These are phyloP conservation scores for Metarhizium album DNA, from an alignment of 2,329 filamentous ascomycete genomes.

Conservation along the genomic window DNA sequence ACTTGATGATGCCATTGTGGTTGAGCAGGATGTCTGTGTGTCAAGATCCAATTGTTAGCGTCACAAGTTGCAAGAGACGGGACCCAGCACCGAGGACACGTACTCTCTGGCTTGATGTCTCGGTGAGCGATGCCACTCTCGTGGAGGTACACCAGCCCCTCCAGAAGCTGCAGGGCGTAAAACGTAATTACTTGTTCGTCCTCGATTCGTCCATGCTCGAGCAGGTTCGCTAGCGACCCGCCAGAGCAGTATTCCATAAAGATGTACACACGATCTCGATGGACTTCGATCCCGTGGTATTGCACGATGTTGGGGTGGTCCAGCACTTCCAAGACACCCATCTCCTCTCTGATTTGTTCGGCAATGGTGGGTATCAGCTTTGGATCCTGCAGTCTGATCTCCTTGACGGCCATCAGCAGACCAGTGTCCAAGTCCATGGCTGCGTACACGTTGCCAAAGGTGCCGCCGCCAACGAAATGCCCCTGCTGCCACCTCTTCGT, in stretches of 20 bases:
- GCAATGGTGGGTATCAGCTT: conserved; percentile 92
- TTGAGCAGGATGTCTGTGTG: conserved; percentile 82
- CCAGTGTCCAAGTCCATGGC: conserved; percentile 96
- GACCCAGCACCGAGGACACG: conserved; percentile 29
- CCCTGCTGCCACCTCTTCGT: conserved; percentile 97
- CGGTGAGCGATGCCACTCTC: conserved; percentile 87
- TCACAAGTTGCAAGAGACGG: neutral
- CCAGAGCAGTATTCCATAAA: conserved; percentile 99
- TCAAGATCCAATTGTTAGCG: conserved; percentile 8
- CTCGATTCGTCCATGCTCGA: conserved; percentile 94
- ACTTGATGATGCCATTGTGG: conserved; percentile 97
- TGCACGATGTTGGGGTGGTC: conserved; percentile 97
- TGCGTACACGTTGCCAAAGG: conserved; percentile 94
- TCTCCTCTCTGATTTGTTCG: conserved; percentile 89
- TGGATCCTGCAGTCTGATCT: conserved; percentile 93
- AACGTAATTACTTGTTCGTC: conserved; percentile 98
- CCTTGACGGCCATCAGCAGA: conserved; percentile 96
- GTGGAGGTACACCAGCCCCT: conserved; percentile 88
- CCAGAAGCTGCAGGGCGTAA: conserved; percentile 85
- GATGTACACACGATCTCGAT: conserved; percentile 98
- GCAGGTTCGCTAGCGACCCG: conserved; percentile 75
- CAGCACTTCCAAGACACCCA: conserved; percentile 88
- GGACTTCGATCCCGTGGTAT: conserved; percentile 96
- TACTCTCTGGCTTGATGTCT: conserved; percentile 95
- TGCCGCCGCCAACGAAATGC: conserved; percentile 94